Conservation (phyloP, 2,329 filamentous ascomycete genomes). For the Cyphellophora attinorum region DNA sequence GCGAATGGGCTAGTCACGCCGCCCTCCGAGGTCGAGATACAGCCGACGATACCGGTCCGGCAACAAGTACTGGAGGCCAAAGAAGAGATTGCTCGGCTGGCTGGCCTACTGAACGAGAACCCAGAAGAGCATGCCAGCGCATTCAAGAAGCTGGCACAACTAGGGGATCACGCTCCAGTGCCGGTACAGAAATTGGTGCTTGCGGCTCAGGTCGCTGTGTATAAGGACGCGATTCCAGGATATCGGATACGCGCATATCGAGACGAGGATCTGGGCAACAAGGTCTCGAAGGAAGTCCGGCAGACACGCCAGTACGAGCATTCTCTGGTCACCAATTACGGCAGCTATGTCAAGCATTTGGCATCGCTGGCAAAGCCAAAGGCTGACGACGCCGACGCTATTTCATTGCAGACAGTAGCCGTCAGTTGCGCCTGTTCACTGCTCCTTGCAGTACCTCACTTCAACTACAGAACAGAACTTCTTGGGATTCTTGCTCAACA, state of each 20-base stretch:
- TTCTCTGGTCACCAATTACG: constrained; percentile 74
- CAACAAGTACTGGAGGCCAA: constrained; percentile 81
- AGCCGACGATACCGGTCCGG: constrained; percentile 59
- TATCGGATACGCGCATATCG: constrained; percentile 80
- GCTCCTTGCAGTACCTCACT: constrained; percentile 76
- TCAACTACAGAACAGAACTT: constrained; percentile 88
- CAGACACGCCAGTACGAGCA: constrained; percentile 79
- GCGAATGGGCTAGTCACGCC: constrained; percentile 26
- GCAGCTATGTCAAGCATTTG: constrained; percentile 70
- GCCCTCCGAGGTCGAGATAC: constrained; percentile 35
- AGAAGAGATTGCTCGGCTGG: constrained; percentile 81
- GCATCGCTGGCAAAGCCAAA: constrained; percentile 54
- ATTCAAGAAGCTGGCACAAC: constrained; percentile 67
- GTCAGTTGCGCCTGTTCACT: constrained; percentile 79
- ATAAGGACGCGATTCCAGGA: constrained; percentile 92
- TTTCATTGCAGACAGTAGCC: constrained; percentile 59
- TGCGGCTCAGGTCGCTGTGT: constrained; percentile 78
- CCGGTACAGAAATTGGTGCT: constrained; percentile 79
- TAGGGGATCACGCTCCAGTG: constrained; percentile 49
- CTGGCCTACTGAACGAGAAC: constrained; percentile 73
- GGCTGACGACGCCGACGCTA: constrained; percentile 26
- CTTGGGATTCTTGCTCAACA: constrained; percentile 80
- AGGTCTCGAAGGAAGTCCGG: constrained; percentile 85
- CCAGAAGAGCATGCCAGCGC: constrained; percentile 80
- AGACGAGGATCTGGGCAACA: constrained; percentile 65